Base-by-base conservation (phyloP, 345 rosid genomes). In the Eucalyptus regnans region DNA sequence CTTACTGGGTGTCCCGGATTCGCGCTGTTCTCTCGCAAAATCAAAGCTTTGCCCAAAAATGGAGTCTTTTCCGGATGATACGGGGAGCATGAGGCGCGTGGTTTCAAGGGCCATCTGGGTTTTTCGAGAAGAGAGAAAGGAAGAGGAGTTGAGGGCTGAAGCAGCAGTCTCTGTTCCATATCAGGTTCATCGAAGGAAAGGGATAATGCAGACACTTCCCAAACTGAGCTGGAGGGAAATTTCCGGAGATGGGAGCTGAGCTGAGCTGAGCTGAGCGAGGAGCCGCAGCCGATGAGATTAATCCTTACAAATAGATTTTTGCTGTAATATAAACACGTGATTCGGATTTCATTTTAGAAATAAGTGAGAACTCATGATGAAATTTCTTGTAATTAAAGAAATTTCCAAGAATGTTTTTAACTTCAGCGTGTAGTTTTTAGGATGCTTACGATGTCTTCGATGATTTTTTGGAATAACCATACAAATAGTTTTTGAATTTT, bases 21-120 rank as follows among this genome's bases (percentile, higher is more conserved):
- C 88, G 91, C 68, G 43, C 92, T 56, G 89, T 90, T 87, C 81
- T 87, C 58, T 87, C 94, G 93, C 92, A 94, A 88, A 89, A 90
- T 90, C 94, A 95, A 90, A 86, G 92, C 88, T 90, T 94, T 91
- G 4, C 99, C 99, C 88, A 90, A 92, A 89, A 96, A 95, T 79
- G 97, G 41, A 27, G 91, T 85, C 86, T 89, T 87, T n/a, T 52
- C 86, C 54, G 56, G 46, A 76, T 37, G 43, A 76, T 5, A 41
- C 17, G 46, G 81, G 81, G 51, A 87, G 33, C 52, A 33, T 33
- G 60, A 81, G 37, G 60, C 60, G 46, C 54, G 83, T 2, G 88
- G 33, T 56, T 37, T 81, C 12, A 44, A 33, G 22, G 89, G 48
- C 50, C 16, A 86, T 58, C 87, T 64, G 64, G 88, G 33, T 51